Base-by-base conservation (phyloP, 805 yeast species). In the Saccharomycopsis sp. region DNA sequence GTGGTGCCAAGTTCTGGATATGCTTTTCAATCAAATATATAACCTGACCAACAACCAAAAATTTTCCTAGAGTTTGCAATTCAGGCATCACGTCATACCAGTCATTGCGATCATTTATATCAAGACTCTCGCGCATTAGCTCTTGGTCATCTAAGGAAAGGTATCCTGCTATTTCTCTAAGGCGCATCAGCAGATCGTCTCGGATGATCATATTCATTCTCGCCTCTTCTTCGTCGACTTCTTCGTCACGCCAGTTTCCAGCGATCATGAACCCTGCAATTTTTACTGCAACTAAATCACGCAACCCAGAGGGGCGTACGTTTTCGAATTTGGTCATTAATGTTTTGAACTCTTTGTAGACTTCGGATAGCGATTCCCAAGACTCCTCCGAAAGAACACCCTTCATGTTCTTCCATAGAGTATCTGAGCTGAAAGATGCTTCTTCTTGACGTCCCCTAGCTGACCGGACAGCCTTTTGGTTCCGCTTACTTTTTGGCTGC, bases 21-120 rank as follows among this genome's bases (percentile, higher is more conserved):
- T 53, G 40, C 14, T 44, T 24, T 15, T 34, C 51, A 5, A 59
- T 54, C 15, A 57, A 16, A n/a, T 44, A 51, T 5, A 59, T 12
- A 2, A 59, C 51, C 16, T 57, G 57, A 16, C 62, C 60, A n/a
- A 59, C 37, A 2, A 54, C 37, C 9, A 59, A 37, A 46, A 50
- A 55, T 34, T 50, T 54, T 15, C 52, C 54, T 14, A 48, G 44
- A 7, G 21, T 44, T 7, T 5, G 18, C 23, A 40, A 23, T 34
- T 54, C 34, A 3, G 20, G 21, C 12, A 34, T 48, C 14, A 54
- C 18, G 21, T 24, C 47, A 23, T 34, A n/a, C n/a, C 12, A 24
- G 2, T 50, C 51, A n/a, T 24, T 34, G 18, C 48, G 16, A 21
- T 50, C 48, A n/a, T 54, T 51, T 29, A 48, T 48, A 23, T 24